These are phyloP conservation scores for Acanthamoeba triangularis DNA, from an alignment of 208 protist species.

Conservation along the genomic window DNA sequence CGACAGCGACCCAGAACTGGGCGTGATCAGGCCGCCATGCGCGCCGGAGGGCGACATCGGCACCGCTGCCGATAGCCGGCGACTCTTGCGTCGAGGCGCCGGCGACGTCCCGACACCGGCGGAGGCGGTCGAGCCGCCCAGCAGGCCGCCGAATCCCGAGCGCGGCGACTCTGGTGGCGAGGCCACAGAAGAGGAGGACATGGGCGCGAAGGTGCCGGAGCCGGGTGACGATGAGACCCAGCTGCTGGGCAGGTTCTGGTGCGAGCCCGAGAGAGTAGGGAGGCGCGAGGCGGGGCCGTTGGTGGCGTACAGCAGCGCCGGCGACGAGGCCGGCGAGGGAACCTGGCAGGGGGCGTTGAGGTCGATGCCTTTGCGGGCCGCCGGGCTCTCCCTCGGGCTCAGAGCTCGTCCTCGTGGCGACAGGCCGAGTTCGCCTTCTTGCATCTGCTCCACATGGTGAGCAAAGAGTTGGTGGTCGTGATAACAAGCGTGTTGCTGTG, in stretches of 20 bases:
- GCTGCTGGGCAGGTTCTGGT: neutral
- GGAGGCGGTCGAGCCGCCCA: neutral
- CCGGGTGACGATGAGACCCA: neutral
- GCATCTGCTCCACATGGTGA: neutral
- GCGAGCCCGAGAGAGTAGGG: neutral
- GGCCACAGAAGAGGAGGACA: neutral
- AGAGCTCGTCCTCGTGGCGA: neutral
- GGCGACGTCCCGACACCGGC: neutral
- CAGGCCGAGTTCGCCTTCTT: neutral
- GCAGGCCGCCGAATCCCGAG: neutral
- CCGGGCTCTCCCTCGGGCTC: neutral
- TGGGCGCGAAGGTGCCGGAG: neutral
- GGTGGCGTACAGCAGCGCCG: neutral
- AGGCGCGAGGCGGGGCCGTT: neutral
- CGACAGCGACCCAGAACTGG: neutral
- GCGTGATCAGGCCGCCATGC: neutral
- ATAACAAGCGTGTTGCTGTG: neutral
- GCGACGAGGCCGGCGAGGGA: neutral
- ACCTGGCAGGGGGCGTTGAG: neutral
- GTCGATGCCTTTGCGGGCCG: neutral
- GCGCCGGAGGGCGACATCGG: neutral
- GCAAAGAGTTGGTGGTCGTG: too few species aligned
- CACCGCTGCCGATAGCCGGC: neutral
- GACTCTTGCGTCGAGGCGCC: neutral
- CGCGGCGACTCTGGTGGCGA: slow-evolving; percentile 23